Conservation (phyloP, 306 rosid genomes). For the Prunus armeniaca region DNA sequence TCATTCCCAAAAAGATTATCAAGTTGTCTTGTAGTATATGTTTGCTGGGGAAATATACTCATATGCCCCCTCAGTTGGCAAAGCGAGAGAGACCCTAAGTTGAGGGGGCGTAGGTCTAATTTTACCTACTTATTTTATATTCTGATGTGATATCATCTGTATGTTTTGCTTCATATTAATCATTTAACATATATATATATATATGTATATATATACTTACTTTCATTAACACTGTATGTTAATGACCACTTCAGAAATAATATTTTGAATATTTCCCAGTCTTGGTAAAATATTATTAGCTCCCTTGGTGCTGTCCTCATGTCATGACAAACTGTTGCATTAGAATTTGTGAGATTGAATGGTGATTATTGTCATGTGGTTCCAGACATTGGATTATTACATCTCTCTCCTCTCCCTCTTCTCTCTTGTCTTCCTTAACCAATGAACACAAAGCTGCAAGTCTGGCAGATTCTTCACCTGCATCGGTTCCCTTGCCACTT, state of each 20-base stretch:
- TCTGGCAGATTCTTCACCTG: slow-evolving; percentile 89
- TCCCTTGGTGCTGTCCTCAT: neutral
- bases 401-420: neutral
- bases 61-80: too few species aligned
- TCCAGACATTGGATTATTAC: neutral
- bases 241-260: neutral
- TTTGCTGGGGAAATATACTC: too few species aligned
- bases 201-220: too few species aligned
- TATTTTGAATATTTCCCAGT: neutral
- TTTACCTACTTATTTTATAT: too few species aligned
- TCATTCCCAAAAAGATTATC: neutral
- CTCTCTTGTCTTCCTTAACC: slow-evolving; percentile 51
- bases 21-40: neutral
- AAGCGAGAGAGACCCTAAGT: too few species aligned
- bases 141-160: too few species aligned
- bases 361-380: too few species aligned
- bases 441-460: slow-evolving; percentile 76
- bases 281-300: neutral
- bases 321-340: neutral
- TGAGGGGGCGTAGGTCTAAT: too few species aligned
- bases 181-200: too few species aligned
- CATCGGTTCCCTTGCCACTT: slow-evolving; percentile 67
- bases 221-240: neutral
- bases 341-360: neutral
- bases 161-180: too few species aligned